Evolutionary conservation across 129 eudicot species (phyloP).

Genomic region (Gnaphalium uliginosum): DNA sequence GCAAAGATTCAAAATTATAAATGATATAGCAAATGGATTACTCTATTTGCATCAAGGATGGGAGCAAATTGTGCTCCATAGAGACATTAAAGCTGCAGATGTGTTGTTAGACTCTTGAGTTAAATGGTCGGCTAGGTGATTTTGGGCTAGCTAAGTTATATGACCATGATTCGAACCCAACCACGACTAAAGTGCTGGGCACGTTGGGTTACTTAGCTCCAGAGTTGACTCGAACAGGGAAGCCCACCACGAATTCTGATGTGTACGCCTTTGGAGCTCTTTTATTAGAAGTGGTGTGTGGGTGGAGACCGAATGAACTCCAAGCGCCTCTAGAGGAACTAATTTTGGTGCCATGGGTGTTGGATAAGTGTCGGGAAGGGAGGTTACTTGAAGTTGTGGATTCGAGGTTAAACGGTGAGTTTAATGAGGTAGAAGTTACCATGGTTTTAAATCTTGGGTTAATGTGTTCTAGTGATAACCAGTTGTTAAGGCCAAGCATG

Average conservation of each 20-base stretch:
- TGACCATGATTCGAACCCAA: constrained; percentile 49
- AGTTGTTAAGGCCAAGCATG: constrained; percentile 40
- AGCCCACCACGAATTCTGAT: constrained; percentile 57
- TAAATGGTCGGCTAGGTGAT: constrained; percentile 54
- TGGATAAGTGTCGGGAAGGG: constrained; percentile 42
- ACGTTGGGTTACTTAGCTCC: constrained; percentile 70
- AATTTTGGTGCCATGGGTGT: constrained; percentile 53
- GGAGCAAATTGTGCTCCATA: constrained; percentile 60
- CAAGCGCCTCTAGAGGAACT: constrained; percentile 28
- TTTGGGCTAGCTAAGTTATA: constrained; percentile 68
- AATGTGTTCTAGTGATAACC: constrained; percentile 46
- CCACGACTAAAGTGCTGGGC: constrained; percentile 54
- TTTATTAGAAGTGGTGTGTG: constrained; percentile 59
- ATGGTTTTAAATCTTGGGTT: constrained; percentile 57
- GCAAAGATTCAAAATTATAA: constrained; percentile 54
- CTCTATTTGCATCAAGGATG: constrained; percentile 61
- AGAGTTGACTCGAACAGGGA: constrained; percentile 53
- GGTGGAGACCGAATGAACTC: constrained; percentile 43
- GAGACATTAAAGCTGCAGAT: constrained; percentile 59
- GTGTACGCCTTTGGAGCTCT: constrained; percentile 64
- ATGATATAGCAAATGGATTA: constrained; percentile 49
- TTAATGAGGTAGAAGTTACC: constrained; percentile 36
- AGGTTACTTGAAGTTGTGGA: constrained; percentile 41
- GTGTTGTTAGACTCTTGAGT: constrained; percentile 48
- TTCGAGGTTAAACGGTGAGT: constrained; percentile 31